These are phyloP conservation scores for Groenewaldozyma sp. DNA, from an alignment of 1,139 yeast species.

Conservation along the genomic window DNA sequence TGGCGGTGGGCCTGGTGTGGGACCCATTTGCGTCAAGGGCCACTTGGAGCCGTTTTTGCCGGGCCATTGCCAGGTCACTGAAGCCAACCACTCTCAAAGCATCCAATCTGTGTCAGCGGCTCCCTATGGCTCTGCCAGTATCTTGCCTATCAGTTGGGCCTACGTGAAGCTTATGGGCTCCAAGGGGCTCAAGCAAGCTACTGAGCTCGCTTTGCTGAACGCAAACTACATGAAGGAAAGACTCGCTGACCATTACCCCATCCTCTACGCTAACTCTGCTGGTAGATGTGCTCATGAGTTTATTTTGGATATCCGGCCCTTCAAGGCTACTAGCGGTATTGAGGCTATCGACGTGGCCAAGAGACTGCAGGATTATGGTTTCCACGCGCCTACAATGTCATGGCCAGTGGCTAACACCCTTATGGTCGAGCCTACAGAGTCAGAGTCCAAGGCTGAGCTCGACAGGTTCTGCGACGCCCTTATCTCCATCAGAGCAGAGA, in stretches of 20 bases:
- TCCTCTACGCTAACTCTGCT: slow-evolving; percentile 60
- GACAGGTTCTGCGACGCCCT: slow-evolving; percentile 86
- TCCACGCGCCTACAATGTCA: slow-evolving; percentile 98
- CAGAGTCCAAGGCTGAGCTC: slow-evolving; percentile 79
- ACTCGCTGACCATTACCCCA: slow-evolving; percentile 59
- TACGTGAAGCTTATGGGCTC: slow-evolving; percentile 93
- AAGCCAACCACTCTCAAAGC: slow-evolving; percentile 36
- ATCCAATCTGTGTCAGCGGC: slow-evolving; percentile 83
- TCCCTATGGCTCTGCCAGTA: slow-evolving; percentile 92
- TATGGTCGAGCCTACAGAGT: slow-evolving; percentile 97
- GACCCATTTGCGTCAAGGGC: slow-evolving; percentile 87
- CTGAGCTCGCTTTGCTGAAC: slow-evolving; percentile 82
- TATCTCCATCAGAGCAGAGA: slow-evolving; percentile 74
- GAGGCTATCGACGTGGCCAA: slow-evolving; percentile 97
- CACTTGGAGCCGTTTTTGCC: slow-evolving; percentile 84
- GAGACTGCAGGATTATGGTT: slow-evolving; percentile 94
- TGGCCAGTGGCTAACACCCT: slow-evolving; percentile 97
- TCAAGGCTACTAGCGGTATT: slow-evolving; percentile 60
- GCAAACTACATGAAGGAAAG: slow-evolving; percentile 91
- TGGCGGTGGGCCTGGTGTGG: slow-evolving; percentile 99
- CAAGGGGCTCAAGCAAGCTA: slow-evolving; percentile 70
- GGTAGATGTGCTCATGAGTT: slow-evolving; percentile 96
- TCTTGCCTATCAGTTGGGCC: slow-evolving; percentile 87
- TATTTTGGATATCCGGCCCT: slow-evolving; percentile 81
- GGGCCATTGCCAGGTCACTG: slow-evolving; percentile 51